Evolutionary conservation across 1,284 basidiomycete species (phyloP).

Genomic region (Testicularia cyperi): DNA sequence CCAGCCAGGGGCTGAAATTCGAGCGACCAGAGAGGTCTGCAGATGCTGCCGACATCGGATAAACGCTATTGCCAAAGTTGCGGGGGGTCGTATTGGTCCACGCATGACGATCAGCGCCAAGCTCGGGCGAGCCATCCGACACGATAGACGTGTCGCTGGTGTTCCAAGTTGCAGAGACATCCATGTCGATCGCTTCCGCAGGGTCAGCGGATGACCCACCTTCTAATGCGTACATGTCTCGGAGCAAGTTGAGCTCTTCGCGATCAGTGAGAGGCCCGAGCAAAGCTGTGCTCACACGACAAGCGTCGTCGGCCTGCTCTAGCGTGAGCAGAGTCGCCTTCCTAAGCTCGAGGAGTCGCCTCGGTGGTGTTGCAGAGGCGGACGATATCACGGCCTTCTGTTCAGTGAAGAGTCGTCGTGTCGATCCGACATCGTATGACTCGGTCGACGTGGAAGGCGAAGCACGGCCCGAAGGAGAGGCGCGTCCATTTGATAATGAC

Average conservation of each 20-base stretch:
- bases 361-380: constrained; percentile 3
- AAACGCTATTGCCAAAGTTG: constrained; percentile 31
- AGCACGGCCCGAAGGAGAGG: constrained; percentile 15
- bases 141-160: constrained; percentile 10
- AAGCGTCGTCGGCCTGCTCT: constrained; percentile 28
- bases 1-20: constrained; percentile 10
- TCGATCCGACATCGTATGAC: constrained; percentile 4
- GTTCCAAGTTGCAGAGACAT: constrained; percentile 13
- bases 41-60: constrained; percentile 1
- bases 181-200: constrained; percentile 15
- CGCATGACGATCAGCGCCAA: constrained; percentile 12
- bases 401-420: constrained; percentile 13
- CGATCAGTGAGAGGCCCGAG: constrained; percentile 31
- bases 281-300: constrained; percentile 4
- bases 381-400: constrained; percentile 7
- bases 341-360: constrained; percentile 31
- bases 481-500: constrained; percentile 16
- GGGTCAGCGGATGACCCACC: constrained; percentile 4
- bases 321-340: constrained; percentile 22
- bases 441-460: constrained; percentile 14
- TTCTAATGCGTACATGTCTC: constrained; percentile 46
- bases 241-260: constrained; percentile 39
- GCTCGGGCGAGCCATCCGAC: constrained; percentile 12
- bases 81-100: constrained; percentile 33
- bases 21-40: constrained; percentile 2